phyloP scores from a whole-genome alignment of 2,329 filamentous ascomycete species.

The Fusarium cyanostomum region DNA sequence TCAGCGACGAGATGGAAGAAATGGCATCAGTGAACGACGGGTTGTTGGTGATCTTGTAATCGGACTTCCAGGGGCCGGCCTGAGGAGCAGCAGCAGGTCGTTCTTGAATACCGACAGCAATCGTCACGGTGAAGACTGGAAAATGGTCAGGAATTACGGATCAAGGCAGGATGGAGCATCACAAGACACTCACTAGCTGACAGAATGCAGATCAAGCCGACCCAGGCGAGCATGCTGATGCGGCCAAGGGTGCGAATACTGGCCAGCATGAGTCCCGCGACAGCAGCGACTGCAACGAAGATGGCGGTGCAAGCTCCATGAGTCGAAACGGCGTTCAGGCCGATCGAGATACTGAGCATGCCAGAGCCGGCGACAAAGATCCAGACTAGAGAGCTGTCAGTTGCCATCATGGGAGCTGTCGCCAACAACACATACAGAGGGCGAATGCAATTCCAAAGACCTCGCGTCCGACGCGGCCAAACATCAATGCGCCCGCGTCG shows the following conservation, averaged over 20 bases:
- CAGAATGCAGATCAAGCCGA: slow-evolving; percentile 37
- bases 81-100: slow-evolving; percentile 29
- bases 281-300: slow-evolving; percentile 52
- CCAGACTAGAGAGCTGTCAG: slow-evolving; percentile 19
- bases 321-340: slow-evolving; percentile 51
- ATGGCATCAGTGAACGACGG: slow-evolving; percentile 47
- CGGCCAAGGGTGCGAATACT: slow-evolving; percentile 47
- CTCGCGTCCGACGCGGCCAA: slow-evolving; percentile 57
- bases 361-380: slow-evolving; percentile 32
- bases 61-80: slow-evolving; percentile 41
- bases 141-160: not conserved
- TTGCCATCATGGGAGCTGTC: fast-evolving
- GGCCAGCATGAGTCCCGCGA: slow-evolving; percentile 44
- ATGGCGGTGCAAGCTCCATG: slow-evolving; percentile 52
- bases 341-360: slow-evolving; percentile 49
- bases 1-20: slow-evolving; percentile 45
- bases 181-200: slow-evolving; percentile 20
- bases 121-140: slow-evolving; percentile 34
- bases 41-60: slow-evolving; percentile 44
- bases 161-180: not conserved
- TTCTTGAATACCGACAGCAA: slow-evolving; percentile 35
- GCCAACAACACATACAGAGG: slow-evolving; percentile 43
- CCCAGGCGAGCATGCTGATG: slow-evolving; percentile 48
- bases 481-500: slow-evolving; percentile 59
- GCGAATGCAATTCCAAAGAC: slow-evolving; percentile 51